These are phyloP conservation scores for Ogataea trehaloabstinens DNA, from an alignment of 805 yeast genomes.

Conservation along the genomic window DNA sequence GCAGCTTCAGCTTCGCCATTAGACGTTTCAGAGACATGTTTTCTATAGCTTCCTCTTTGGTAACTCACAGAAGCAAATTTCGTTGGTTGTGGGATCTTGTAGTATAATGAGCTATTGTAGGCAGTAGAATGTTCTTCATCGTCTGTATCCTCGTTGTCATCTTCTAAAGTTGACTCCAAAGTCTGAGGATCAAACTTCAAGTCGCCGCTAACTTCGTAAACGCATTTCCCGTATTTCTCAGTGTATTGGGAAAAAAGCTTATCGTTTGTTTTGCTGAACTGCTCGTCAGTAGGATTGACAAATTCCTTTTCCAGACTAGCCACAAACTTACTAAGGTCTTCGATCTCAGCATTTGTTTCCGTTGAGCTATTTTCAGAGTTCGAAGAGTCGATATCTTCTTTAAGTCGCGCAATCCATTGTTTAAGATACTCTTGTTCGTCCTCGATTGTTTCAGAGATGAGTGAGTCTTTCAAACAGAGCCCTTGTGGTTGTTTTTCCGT, in stretches of 20 bases:
- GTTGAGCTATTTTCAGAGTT: background rate
- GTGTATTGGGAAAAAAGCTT: slow-evolving; percentile 17
- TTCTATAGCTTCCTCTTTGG: too few relatives aligned
- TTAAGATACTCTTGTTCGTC: slow-evolving; percentile 16
- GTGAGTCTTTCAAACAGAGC: slow-evolving; percentile 19
- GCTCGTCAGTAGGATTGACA: slow-evolving; percentile 19
- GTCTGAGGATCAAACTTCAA: slow-evolving; percentile 18
- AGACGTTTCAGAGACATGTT: too few relatives aligned
- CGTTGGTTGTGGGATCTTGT: slow-evolving; percentile 16
- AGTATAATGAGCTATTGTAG: slow-evolving; percentile 16
- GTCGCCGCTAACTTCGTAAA: slow-evolving; percentile 27
- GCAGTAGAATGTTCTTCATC: slow-evolving; percentile 7
- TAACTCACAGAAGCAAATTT: slow-evolving; percentile 15
- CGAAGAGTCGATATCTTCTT: slow-evolving; percentile 8
- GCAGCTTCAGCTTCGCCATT: too few relatives aligned
- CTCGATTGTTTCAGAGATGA: slow-evolving; percentile 14
- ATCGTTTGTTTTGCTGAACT: slow-evolving; percentile 19
- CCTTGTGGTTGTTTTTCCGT: slow-evolving; percentile 14
- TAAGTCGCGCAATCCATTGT: slow-evolving; percentile 14
- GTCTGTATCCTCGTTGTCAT: slow-evolving; percentile 8
- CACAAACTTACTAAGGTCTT: slow-evolving; percentile 13
- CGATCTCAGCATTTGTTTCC: slow-evolving; percentile 10
- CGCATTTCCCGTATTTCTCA: slow-evolving; percentile 13
- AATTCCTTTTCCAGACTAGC: slow-evolving; percentile 20
- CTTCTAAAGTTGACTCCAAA: slow-evolving; percentile 11